phyloP scores from a whole-genome alignment of 768 basidiomycete genomes.

The Tricholoma sp. region DNA sequence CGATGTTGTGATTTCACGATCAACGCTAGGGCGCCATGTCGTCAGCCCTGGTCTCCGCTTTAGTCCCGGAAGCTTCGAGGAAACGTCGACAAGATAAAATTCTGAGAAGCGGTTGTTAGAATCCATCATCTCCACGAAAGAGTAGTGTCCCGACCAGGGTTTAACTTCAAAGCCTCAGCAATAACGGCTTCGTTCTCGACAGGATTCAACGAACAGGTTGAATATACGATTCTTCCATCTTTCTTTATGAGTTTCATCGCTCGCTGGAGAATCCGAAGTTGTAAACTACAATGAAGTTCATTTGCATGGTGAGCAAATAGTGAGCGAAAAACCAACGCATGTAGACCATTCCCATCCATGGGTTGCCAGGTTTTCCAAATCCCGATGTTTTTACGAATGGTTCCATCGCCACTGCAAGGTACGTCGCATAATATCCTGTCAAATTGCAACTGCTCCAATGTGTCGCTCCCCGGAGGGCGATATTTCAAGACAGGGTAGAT shows the following conservation, averaged over 20 bases:
- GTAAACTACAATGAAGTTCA: conserved; percentile 50
- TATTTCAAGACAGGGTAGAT: conserved; percentile 69
- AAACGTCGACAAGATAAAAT: conserved; percentile 78
- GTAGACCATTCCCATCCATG: conserved; percentile 87
- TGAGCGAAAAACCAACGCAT: conserved; percentile 47
- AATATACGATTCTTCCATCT: conserved; percentile 93
- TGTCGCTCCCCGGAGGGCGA: conserved; percentile 28
- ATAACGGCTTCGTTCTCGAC: conserved; percentile 97
- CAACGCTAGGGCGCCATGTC: conserved; percentile 72
- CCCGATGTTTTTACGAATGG: conserved; percentile 87
- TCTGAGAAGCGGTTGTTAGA: conserved; percentile 29
- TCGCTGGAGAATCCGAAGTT: conserved; percentile 86
- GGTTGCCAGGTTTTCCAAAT: conserved; percentile 94
- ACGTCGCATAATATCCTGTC: conserved; percentile 96
- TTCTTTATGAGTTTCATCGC: conserved; percentile 84
- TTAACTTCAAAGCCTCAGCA: conserved; percentile 69
- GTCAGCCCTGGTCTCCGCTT: conserved; percentile 71
- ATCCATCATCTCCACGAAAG: neutral
- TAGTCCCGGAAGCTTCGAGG: conserved; percentile 65
- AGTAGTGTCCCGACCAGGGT: conserved; percentile 20
- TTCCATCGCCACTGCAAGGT: conserved; percentile 97
- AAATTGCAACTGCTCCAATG: conserved; percentile 60
- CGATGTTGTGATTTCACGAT: conserved; percentile 42
- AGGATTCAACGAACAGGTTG: conserved; percentile 96
- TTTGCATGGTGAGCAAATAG: conserved; percentile 5